Base-by-base conservation (phyloP, 2,329 filamentous ascomycete genomes). In the Ophiocordyceps camponoti-saundersi region DNA sequence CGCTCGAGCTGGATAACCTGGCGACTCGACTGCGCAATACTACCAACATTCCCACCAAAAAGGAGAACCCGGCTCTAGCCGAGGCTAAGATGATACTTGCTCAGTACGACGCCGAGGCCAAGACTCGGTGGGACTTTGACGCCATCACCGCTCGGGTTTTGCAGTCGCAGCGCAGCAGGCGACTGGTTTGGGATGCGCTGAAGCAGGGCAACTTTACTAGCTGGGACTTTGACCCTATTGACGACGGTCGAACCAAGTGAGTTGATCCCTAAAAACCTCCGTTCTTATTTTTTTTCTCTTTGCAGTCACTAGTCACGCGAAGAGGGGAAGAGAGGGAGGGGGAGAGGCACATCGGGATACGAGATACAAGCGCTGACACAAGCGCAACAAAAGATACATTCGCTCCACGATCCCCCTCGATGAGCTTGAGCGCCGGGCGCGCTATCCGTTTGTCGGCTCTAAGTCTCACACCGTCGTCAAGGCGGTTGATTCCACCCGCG, bases 191-290 rank as follows among this genome's bases (percentile, higher is more conserved):
- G 80, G 76, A 75, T 40, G 85, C 89, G 0, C 70, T 95, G 52
- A 84, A 79, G 59, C 66, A 80, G 61, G 89, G 88, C 47, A 70
- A 70, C 34, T 87, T 85, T 54, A 83, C 84, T 39, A 76, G 79
- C 59, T 95, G 89, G 89, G 89, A 95, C 63, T 84, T 82, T 64
- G 76, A 89, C 65, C 87, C 87, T 0, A 65, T 72, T 3, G 79
- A 85, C 53, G 77, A 85, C 56, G 83, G 80, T 23, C 68, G 72
- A 44, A 70, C 77, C 53, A 83, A 82, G 71, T 80, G 66, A 64
- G 72, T 65, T 22, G 20, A 44, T 39, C 16, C 20, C 16, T 3
- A 12, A n/a, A n/a, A n/a, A n/a, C n/a, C n/a, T n/a, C n/a, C n/a
- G n/a, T n/a, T n/a, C 20, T 21, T 29, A 11, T 15, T 22, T 22